phyloP scores from a whole-genome alignment of 768 basidiomycete species.

The Psilocybe cyanescens region DNA sequence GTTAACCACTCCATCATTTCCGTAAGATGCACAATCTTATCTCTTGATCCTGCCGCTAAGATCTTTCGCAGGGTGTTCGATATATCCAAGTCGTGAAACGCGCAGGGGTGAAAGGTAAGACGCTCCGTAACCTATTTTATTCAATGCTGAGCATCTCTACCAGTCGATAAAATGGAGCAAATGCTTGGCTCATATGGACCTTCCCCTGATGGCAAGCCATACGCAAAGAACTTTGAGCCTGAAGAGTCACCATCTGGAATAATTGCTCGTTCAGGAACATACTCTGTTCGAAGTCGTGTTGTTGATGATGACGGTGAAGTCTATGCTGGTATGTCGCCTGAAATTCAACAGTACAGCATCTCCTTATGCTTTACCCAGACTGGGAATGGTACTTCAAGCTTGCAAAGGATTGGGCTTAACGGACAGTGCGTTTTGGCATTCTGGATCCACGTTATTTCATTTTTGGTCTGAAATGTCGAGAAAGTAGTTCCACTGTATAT shows the following conservation, averaged over 20 bases:
- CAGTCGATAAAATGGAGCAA: slow-evolving; percentile 90
- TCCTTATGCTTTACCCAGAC: slow-evolving; percentile 42
- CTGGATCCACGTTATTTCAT: not conserved
- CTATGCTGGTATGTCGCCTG: slow-evolving; percentile 67
- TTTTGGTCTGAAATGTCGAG: not conserved
- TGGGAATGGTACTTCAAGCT: slow-evolving; percentile 93
- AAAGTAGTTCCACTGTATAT: slow-evolving; percentile 5
- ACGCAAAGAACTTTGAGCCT: slow-evolving; percentile 76
- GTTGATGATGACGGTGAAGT: slow-evolving; percentile 85
- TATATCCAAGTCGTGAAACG: slow-evolving; percentile 92
- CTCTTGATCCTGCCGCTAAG: slow-evolving; percentile 14
- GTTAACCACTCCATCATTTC: slow-evolving; percentile 92
- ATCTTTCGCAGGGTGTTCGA: slow-evolving; percentile 61
- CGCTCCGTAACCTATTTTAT: not conserved
- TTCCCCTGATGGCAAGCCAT: slow-evolving; percentile 60
- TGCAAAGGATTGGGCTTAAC: slow-evolving; percentile 77
- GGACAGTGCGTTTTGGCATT: not conserved
- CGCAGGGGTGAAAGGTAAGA: slow-evolving; percentile 68
- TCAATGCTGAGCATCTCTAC: slow-evolving; percentile 7
- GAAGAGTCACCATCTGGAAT: slow-evolving; percentile 79
- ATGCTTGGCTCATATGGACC: slow-evolving; percentile 97
- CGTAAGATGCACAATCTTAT: slow-evolving; percentile 41
- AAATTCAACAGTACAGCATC: not conserved
- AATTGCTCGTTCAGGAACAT: slow-evolving; percentile 81
- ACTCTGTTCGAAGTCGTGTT: slow-evolving; percentile 80